Conservation (phyloP, 208 protist genomes). For the Crithidia bombi region DNA sequence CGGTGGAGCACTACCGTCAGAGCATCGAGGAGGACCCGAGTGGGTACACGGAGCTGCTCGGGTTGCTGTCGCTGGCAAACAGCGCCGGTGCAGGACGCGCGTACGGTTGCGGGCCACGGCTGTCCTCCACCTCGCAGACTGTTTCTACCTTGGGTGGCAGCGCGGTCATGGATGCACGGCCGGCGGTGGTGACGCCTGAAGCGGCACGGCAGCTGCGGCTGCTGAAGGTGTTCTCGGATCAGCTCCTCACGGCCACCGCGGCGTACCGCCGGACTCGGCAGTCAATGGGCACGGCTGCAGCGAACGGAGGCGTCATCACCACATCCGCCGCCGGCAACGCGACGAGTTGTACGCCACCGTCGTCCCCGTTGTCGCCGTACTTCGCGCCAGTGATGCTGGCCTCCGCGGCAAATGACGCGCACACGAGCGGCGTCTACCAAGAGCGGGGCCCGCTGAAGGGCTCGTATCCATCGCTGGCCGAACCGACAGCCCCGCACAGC, state of each 20-base stretch:
- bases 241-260: slow-evolving; percentile 27
- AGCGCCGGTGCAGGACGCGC: neutral
- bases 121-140: slow-evolving; percentile 5
- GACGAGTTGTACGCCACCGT: neutral
- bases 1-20: slow-evolving; percentile 38
- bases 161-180: neutral
- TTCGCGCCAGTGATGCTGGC: slow-evolving; percentile 3
- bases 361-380: slow-evolving; percentile 19
- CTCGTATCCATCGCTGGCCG: slow-evolving; percentile 1
- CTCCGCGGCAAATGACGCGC: neutral
- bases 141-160: neutral
- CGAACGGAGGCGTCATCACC: too few relatives aligned
- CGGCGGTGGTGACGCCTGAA: slow-evolving; percentile 11
- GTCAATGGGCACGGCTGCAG: slow-evolving; percentile 2
- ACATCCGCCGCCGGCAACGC: neutral
- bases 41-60: slow-evolving; percentile 39
- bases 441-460: neutral
- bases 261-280: slow-evolving; percentile 29
- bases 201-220: slow-evolving; percentile 35
- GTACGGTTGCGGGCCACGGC: neutral
- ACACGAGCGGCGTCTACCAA: neutral
- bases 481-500: neutral
- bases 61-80: slow-evolving; percentile 16
- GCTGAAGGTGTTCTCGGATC: slow-evolving; percentile 28
- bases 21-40: slow-evolving; percentile 34